These are phyloP conservation scores for Colletotrichum trifolii DNA, from an alignment of 2,329 filamentous ascomycete species.

Conservation along the genomic window DNA sequence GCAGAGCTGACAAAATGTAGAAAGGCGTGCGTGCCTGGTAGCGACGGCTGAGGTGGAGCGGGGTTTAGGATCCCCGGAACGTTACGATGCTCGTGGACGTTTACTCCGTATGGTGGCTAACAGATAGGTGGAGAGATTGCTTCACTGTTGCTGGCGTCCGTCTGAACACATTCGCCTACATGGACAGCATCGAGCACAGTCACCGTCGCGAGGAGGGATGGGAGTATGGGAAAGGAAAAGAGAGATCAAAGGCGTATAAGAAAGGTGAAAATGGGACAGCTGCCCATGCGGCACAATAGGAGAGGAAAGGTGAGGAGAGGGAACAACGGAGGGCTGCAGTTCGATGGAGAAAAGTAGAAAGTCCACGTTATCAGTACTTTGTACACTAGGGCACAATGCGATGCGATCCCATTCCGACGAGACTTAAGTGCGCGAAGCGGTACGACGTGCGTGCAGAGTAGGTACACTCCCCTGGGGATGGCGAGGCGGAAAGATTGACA, in stretches of 20 bases:
- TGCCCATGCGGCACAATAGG: conserved; percentile 4
- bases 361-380: background rate
- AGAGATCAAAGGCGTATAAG: conserved; percentile 1
- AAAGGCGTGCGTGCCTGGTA: too few species aligned
- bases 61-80: conserved; percentile 8
- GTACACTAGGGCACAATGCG: background rate
- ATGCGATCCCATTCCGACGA: too few species aligned
- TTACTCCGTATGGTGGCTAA: conserved; percentile 5
- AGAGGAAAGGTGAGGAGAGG: conserved; percentile 1
- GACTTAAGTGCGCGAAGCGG: too few species aligned
- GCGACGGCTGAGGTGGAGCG: conserved; percentile 16
- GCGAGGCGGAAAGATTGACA: background rate
- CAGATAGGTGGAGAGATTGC: conserved; percentile 12
- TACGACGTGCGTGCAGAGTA: too few species aligned
- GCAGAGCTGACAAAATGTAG: too few species aligned
- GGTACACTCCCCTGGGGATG: background rate
- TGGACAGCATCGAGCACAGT: background rate
- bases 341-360: background rate
- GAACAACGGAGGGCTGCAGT: background rate
- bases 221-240: background rate
- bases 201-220: background rate
- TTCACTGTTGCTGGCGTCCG: conserved; percentile 7
- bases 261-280: conserved; percentile 15
- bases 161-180: background rate
- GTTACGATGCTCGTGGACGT: too few species aligned